phyloP scores from a whole-genome alignment of 306 rosid genomes.

The Sesbania bispinosa region DNA sequence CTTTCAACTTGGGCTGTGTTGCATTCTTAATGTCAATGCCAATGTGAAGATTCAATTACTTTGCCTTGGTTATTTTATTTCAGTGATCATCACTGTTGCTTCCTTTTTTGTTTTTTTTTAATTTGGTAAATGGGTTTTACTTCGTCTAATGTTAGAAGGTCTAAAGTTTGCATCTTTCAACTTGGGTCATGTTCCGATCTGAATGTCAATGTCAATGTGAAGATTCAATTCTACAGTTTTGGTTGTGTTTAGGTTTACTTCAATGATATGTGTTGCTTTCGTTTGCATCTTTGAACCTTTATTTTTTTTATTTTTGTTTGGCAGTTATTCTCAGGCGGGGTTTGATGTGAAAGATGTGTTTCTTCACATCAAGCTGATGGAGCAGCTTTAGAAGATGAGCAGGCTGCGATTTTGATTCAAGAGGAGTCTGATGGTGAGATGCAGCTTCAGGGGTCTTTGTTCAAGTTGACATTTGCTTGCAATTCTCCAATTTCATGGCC shows the following conservation, averaged over 20 bases:
- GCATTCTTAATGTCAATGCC: neutral
- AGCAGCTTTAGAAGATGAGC: constrained; percentile 64
- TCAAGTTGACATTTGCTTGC: constrained; percentile 83
- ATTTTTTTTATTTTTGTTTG: neutral
- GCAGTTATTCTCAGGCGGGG: constrained; percentile 87
- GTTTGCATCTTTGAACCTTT: neutral
- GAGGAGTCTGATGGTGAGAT: constrained; percentile 55
- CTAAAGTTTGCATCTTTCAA: neutral
- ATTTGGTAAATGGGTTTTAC: neutral
- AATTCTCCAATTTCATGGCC: constrained; percentile 81
- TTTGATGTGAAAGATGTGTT: constrained; percentile 89
- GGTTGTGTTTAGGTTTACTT: neutral
- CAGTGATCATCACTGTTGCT: neutral
- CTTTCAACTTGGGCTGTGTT: neutral
- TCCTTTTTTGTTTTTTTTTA: too few species aligned
- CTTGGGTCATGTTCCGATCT: neutral
- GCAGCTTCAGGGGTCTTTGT: constrained; percentile 59
- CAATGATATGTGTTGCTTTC: neutral
- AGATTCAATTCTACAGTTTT: neutral
- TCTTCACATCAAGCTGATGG: constrained; percentile 82
- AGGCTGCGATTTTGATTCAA: constrained; percentile 77
- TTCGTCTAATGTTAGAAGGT: neutral
- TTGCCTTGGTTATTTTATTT: neutral
- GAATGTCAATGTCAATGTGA: neutral
- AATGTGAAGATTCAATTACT: constrained; percentile 1